Conservation (phyloP, 345 rosid genomes). For the Populus pruinosa region DNA sequence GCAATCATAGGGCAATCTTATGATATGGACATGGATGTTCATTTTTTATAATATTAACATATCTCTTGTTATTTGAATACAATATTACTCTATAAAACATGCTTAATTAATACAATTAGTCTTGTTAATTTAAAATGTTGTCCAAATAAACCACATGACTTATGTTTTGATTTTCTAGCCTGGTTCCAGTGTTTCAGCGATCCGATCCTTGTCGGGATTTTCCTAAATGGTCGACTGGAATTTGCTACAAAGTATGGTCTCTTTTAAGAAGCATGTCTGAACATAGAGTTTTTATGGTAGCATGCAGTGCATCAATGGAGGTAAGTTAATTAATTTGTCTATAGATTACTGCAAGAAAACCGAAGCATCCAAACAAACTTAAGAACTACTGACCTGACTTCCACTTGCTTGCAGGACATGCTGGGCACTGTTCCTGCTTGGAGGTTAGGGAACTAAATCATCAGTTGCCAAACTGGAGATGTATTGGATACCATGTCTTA, state of each 20-base stretch:
- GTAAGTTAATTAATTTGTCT: background rate
- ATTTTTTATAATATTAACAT: too few species aligned
- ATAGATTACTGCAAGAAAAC: background rate
- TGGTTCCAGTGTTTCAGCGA: background rate
- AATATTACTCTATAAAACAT: background rate
- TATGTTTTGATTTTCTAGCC: background rate
- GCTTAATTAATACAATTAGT: background rate
- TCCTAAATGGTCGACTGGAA: background rate
- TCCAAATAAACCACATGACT: background rate
- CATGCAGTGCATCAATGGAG: background rate
- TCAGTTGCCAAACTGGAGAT: conserved; percentile 17
- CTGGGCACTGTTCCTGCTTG: conserved; percentile 3
- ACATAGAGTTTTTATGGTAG: background rate
- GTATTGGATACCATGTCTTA: conserved; percentile 16
- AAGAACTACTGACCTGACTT: background rate
- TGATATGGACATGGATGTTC: background rate
- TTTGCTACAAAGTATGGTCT: background rate
- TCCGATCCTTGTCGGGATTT: background rate
- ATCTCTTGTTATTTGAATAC: background rate
- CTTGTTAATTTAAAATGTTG: background rate
- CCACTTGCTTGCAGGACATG: background rate
- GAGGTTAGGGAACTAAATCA: conserved; percentile 21
- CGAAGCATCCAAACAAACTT: background rate
- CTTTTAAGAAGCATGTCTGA: background rate
- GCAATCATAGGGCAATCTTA: too few species aligned